Percentiles rank a stretch among this genome's conserved stretches.
Conservation (phyloP, 2,329 filamentous ascomycete species). For the Xenoacremonium recifei region DNA sequence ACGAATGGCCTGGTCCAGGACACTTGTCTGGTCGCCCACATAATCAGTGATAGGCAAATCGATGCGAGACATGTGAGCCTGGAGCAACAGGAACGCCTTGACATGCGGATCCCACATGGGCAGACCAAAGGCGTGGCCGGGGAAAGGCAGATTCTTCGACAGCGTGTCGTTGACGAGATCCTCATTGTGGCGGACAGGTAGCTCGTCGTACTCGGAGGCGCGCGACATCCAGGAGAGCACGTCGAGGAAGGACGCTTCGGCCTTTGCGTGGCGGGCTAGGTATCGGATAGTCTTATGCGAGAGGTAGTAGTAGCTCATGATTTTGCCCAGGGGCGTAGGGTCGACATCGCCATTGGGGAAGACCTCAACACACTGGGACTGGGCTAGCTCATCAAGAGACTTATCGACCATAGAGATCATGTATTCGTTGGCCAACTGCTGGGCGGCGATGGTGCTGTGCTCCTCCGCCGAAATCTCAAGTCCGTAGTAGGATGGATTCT, state of each 20-base stretch:
- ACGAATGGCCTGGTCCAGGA: constrained; percentile 94
- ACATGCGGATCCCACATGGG: constrained; percentile 99
- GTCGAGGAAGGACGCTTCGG: constrained; percentile 74
- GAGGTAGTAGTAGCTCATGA: constrained; percentile 99
- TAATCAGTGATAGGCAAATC: constrained; percentile 95
- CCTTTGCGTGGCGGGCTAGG: constrained; percentile 73
- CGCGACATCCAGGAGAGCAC: constrained; percentile 89
- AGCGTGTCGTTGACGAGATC: constrained; percentile 94
- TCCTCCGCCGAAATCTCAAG: constrained; percentile 91
- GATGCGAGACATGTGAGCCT: constrained; percentile 92
- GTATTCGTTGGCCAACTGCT: constrained; percentile 86
- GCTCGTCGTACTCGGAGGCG: constrained; percentile 94
- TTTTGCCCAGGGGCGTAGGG: constrained; percentile 88
- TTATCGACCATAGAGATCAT: constrained; percentile 92
- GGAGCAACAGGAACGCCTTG: constrained; percentile 89
- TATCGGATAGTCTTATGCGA: constrained; percentile 93
- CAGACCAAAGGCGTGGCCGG: constrained; percentile 61
- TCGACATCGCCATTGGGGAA: constrained; percentile 88
- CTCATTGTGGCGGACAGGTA: constrained; percentile 96
- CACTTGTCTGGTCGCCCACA: constrained; percentile 85
- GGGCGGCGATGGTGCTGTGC: constrained; percentile 82
- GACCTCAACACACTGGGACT: constrained; percentile 80
- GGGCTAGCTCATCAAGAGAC: constrained; percentile 76
- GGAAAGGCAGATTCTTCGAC: constrained; percentile 72
- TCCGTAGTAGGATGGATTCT: constrained; percentile 97